Percentiles rank a stretch among this genome's conserved stretches.
Conservation (phyloP, 2,329 filamentous ascomycete species). For the Aureobasidium sp. region DNA sequence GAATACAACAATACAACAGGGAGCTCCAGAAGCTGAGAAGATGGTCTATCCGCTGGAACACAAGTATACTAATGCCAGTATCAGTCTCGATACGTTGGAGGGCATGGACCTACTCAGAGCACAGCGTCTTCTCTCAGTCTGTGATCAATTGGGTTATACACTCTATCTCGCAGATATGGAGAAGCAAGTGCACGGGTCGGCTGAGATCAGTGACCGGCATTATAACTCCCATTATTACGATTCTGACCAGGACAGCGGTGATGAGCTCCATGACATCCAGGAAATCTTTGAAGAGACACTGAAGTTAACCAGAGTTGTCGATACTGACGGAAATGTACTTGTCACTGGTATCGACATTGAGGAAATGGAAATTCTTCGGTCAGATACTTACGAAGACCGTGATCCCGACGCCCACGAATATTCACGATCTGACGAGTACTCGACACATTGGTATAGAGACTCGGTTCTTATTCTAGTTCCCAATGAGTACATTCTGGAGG, state of each 20-base stretch:
- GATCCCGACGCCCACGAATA: constrained; percentile 34
- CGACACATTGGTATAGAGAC: constrained; percentile 34
- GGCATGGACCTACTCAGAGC: constrained; percentile 29
- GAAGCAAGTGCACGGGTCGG: constrained; percentile 12
- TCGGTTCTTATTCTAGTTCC: constrained; percentile 25
- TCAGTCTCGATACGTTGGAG: constrained; percentile 29
- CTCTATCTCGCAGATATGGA: constrained; percentile 27
- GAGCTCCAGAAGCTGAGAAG: neutral
- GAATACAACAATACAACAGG: neutral
- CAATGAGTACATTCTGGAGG: neutral
- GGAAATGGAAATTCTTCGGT: constrained; percentile 26
- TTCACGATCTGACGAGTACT: constrained; percentile 27
- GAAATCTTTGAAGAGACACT: constrained; percentile 20
- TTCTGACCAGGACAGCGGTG: constrained; percentile 20
- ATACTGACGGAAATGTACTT: constrained; percentile 22
- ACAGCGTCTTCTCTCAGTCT: constrained; percentile 26
- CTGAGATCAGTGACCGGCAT: neutral
- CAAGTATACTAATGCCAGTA: constrained; percentile 32
- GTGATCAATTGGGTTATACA: constrained; percentile 26
- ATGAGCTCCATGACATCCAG: constrained; percentile 13
- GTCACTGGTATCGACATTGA: constrained; percentile 22
- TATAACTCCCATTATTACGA: constrained; percentile 17
- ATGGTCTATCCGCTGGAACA: constrained; percentile 32
- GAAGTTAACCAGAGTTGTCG: constrained; percentile 25
- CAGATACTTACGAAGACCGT: constrained; percentile 27